Conservation (phyloP, 495 filamentous ascomycete species). For the Penicillium soppii region DNA sequence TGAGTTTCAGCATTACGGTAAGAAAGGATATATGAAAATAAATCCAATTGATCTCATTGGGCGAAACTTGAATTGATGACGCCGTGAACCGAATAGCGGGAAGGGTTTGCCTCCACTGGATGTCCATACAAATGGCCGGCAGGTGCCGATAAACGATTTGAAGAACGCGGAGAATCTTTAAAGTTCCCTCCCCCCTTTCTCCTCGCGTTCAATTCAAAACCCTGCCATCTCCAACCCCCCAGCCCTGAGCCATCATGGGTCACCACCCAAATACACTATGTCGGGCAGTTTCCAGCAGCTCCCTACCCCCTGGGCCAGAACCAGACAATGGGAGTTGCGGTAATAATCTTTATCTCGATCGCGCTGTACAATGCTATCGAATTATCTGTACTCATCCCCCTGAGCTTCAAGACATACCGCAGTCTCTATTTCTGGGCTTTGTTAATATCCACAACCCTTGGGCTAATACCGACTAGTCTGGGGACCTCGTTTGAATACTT, state of each 20-base stretch:
- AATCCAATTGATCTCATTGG: no score
- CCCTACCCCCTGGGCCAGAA: background rate
- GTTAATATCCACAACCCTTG: constrained; percentile 30
- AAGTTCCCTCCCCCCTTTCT: no score
- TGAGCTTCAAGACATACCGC: constrained; percentile 35
- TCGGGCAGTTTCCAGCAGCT: background rate
- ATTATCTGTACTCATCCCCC: constrained; percentile 33
- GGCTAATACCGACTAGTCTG: constrained; percentile 34
- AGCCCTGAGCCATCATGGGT: background rate
- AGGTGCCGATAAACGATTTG: no score
- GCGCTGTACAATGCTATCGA: constrained; percentile 34
- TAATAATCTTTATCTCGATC: background rate
- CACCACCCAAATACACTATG: constrained; percentile 10
- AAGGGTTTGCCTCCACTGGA: no score
- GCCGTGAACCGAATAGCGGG: no score
- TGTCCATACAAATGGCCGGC: no score
- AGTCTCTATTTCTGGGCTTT: constrained; percentile 47
- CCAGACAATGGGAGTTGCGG: background rate
- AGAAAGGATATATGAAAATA: no score
- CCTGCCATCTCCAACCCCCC: constrained; percentile 25
- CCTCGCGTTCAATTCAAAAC: background rate
- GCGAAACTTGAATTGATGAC: no score
- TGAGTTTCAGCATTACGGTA: no score
- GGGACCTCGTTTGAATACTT: constrained; percentile 50
- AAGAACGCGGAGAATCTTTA: no score